These are phyloP conservation scores for Fomitopsis serialis DNA, from an alignment of 768 basidiomycete species.

Conservation along the genomic window DNA sequence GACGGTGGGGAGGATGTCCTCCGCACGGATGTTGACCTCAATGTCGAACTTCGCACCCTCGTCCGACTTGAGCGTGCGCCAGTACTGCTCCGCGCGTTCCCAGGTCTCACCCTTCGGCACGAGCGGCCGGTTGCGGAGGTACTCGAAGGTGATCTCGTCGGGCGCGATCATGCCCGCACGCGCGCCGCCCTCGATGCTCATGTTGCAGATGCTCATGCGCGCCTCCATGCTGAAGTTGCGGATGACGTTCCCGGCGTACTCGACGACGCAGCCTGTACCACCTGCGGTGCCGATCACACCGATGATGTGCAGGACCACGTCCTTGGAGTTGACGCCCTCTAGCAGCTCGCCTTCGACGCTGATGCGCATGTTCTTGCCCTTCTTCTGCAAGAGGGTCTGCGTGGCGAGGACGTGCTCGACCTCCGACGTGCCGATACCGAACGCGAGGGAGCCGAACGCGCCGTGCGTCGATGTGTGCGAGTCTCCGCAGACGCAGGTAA, in stretches of 20 bases:
- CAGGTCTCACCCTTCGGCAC: constrained; percentile 54
- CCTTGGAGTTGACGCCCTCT: constrained; percentile 57
- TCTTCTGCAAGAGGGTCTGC: constrained; percentile 56
- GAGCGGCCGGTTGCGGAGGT: constrained; percentile 55
- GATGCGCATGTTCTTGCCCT: constrained; percentile 64
- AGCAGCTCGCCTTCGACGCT: constrained; percentile 50
- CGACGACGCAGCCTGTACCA: constrained; percentile 60
- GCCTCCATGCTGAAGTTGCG: constrained; percentile 58
- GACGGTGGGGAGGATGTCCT: constrained; percentile 59
- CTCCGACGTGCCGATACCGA: constrained; percentile 65
- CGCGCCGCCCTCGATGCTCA: constrained; percentile 65
- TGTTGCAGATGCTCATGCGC: constrained; percentile 58
- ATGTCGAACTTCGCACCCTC: constrained; percentile 55
- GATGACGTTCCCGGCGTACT: constrained; percentile 54
- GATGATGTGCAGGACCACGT: constrained; percentile 62
- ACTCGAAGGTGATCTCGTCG: constrained; percentile 56
- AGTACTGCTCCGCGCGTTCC: constrained; percentile 56
- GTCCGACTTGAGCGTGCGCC: constrained; percentile 50
- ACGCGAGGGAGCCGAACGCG: constrained; percentile 62
- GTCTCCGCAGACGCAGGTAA: constrained; percentile 56
- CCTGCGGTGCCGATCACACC: constrained; percentile 62
- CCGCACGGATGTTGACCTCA: constrained; percentile 50
- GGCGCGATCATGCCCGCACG: constrained; percentile 64
- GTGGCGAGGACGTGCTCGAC: constrained; percentile 69
- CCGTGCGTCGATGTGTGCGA: constrained; percentile 67